Evolutionary conservation across 441 rosid species (phyloP), one percentile per base, ranked within the genome.

Genomic region (Gossypium gossypioides): DNA sequence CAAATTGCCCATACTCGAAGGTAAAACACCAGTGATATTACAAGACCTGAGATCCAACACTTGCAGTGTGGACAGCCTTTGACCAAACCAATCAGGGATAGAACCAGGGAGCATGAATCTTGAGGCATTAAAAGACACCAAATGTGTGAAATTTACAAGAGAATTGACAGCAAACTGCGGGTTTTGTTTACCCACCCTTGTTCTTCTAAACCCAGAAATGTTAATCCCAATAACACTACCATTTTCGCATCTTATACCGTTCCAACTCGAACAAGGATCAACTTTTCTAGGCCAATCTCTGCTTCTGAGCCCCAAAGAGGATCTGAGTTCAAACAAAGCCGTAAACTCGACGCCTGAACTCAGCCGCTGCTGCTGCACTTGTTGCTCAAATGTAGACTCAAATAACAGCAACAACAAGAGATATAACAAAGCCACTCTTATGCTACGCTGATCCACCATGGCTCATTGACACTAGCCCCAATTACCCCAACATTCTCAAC

Each of bases 41-140:
- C 93, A 90, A 57, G 87, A 90, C 75, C 88, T 80, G 79, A 96
- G 98, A 91, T 96, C 99, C 86, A 96, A 82, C 61, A 81, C 85
- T 80, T 78, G 86, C 67, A 96, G 83, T 0, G 81, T 68, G 44
- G 58, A 72, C 67, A 93, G 78, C 2, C 71, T 72, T 69, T 74
- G 80, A 54, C 99, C 97, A 72, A 96, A 86, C 94, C 85, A 89
- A 65, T 85, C 89, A 10, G 99, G 99, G 46, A 96, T 83, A 2
- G 85, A 68, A 42, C 98, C 99, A 61, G 91, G 98, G 4, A 96
- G 88, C 21, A 71, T 61, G 72, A 96, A 89, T 34, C 86, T 80
- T n/a, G 99, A 93, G 4, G 98, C 96, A 69, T 93, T 93, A 66
- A 96, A 91, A 42, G 86, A 86, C 48, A 58, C 74, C 85, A 96